Base-by-base conservation (phyloP, 2,329 filamentous ascomycete genomes). In the Penicillium sp. region DNA sequence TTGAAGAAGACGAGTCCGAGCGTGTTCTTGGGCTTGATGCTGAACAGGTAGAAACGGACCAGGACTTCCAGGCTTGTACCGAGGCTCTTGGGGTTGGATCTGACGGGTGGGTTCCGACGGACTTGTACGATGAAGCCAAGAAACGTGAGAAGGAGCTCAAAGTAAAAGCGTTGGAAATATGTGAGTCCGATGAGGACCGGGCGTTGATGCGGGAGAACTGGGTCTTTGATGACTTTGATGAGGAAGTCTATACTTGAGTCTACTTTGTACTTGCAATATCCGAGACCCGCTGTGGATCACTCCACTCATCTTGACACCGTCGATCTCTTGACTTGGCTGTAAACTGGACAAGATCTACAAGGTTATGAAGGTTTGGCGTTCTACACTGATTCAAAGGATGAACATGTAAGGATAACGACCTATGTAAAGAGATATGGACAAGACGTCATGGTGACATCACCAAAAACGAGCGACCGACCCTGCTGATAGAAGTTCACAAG, bases 381-480 rank as follows among this genome's bases (percentile, higher is more conserved):
- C 18, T 22, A 22, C 18, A 22, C n/a, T n/a, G 18, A 22, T 9
- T 5, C 18, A 5, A 22, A 27, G 6, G n/a, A 27, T n/a, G 5
- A 11, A 6, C 4, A 27, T 4, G 11, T 27, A 27, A 27, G 9
- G 25, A 27, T 27, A 27, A 27, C 4, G n/a, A n/a, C n/a, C n/a
- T 27, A 27, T 42, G 30, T 34, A 17, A 26, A 13, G 35, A 17
- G 14, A 12, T 31, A 18, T 31, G 18, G 27, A 41, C 30, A 29
- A 32, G 41, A 37, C 46, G 44, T 44, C 40, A 47, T 34, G 13
- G 35, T 55, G 48, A 54, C 47, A 49, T 54, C 50, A 52, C 40
- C 30, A 46, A 35, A 22, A 41, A 14, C 26, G 25, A 36, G 30
- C 8, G 15, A 38, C 18, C 28, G n/a, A n/a, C n/a, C n/a, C n/a